Base-by-base conservation (phyloP, 352 stramenopile species). In the Halophytophthora batemanensis region DNA sequence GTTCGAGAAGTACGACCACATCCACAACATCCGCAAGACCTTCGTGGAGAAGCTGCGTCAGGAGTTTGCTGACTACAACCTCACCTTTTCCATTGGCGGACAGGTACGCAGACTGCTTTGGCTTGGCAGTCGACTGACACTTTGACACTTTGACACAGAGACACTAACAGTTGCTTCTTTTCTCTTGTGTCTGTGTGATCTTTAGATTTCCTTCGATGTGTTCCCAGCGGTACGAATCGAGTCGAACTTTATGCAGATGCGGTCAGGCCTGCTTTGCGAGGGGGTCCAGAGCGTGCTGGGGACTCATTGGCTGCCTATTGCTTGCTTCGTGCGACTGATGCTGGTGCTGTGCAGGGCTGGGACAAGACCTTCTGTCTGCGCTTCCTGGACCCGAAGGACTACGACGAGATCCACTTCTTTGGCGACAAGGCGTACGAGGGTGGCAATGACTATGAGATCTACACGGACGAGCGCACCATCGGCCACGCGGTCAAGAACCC, bases 391-490 rank as follows among this genome's bases (percentile, higher is more conserved):
- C 74, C 86, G 12, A 89, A 78, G 47, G 95, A 98, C 71, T 99
- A 98, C 77, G 96, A 99, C 64, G 95, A 98, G 67, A 97, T 99
- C 68, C 97, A 99, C 77, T 99, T 99, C 66, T 99, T 99, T 68
- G 97, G 97, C 45, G 97, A 99, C 86, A 99, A 99, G 78, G 99
- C 96, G 15, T 96, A 98, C 77, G 72, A 96, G 73, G 97, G 97
- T 46, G 97, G 97, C 50, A 99, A 99, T 70, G 97, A 99, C 77
- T 98, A 96, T 74, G 97, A 99, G 72, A 99, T 99, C 72, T 99
- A 97, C 81, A 85, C 74, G 50, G 86, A 96, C 59, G 87, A 98
- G 45, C 84, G 95, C 56, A 98, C 94, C 18, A 98, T 98, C 68
- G 97, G 97, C 18, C 97, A 99, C 71, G 92, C 95, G 28, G 96